Evolutionary conservation across 2,329 filamentous ascomycete species (phyloP).

Genomic region (Thielaviopsis euricoi): DNA sequence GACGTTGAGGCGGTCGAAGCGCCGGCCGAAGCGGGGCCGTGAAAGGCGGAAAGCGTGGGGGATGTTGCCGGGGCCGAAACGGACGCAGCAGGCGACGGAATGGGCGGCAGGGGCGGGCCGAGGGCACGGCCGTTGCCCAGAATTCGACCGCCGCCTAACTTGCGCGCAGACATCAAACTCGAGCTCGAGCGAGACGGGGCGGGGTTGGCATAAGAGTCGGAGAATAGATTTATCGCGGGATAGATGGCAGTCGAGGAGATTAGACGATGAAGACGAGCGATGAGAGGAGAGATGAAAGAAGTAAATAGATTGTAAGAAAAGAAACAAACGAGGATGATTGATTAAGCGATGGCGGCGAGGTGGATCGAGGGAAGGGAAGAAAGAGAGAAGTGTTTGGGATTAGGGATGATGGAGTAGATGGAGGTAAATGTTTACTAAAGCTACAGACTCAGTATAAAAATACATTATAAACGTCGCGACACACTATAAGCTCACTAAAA

Average conservation of each 20-base stretch:
- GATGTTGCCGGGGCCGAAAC: constrained; percentile 4
- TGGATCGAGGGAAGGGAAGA: too few species aligned
- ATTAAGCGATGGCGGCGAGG: too few species aligned
- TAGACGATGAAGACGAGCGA: too few species aligned
- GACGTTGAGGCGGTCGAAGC: neutral
- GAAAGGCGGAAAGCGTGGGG: constrained; percentile 1
- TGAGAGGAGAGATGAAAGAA: too few species aligned
- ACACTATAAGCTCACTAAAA: too few species aligned
- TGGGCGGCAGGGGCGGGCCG: constrained; percentile 37
- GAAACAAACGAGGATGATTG: too few species aligned
- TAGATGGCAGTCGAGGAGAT: neutral
- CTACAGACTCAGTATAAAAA: too few species aligned
- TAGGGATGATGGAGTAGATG: too few species aligned
- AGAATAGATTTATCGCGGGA: neutral
- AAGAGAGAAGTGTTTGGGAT: too few species aligned
- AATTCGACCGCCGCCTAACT: constrained; percentile 82
- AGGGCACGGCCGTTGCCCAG: constrained; percentile 75
- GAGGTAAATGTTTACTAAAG: too few species aligned
- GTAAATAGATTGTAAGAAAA: too few species aligned
- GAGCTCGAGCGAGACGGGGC: constrained; percentile 12
- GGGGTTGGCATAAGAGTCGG: constrained; percentile 8
- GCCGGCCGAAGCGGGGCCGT: neutral
- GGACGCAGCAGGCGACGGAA: constrained; percentile 25
- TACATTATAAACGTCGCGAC: too few species aligned
- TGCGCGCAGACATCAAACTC: constrained; percentile 57